These are phyloP conservation scores for Myriosclerotinia scirpicola DNA, from an alignment of 2,329 filamentous ascomycete species.

Conservation along the genomic window DNA sequence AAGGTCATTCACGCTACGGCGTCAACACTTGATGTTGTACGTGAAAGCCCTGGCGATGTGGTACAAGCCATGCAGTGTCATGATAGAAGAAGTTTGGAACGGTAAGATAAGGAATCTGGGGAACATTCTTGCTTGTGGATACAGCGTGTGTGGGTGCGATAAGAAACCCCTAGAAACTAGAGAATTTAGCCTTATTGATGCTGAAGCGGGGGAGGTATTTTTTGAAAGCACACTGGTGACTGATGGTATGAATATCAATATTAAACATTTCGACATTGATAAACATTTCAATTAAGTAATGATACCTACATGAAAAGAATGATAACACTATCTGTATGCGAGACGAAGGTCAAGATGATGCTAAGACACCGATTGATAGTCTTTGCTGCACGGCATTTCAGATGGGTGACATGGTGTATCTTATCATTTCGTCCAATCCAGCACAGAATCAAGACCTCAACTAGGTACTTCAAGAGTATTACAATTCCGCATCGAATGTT, in stretches of 20 bases:
- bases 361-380: not conserved
- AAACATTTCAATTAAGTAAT: constrained; percentile 12
- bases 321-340: not conserved
- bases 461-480: not conserved
- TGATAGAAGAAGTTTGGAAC: constrained; percentile 8
- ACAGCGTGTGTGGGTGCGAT: not conserved
- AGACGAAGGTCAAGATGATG: not conserved
- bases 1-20: not conserved
- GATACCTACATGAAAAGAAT: not conserved
- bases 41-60: not conserved
- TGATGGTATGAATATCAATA: not conserved
- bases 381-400: not conserved
- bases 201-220: not conserved
- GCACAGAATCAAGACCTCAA: not conserved
- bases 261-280: not conserved
- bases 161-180: constrained; percentile 3
- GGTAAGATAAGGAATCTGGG: constrained; percentile 20
- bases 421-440: not conserved
- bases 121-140: constrained; percentile 15
- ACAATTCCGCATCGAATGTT: not conserved
- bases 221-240: not conserved
- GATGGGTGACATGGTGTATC: not conserved
- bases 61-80: not conserved
- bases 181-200: not conserved
- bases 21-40: not conserved